Base-by-base conservation (phyloP, 495 filamentous ascomycete species). In the Pseudoneurospora amorphoporcata region DNA sequence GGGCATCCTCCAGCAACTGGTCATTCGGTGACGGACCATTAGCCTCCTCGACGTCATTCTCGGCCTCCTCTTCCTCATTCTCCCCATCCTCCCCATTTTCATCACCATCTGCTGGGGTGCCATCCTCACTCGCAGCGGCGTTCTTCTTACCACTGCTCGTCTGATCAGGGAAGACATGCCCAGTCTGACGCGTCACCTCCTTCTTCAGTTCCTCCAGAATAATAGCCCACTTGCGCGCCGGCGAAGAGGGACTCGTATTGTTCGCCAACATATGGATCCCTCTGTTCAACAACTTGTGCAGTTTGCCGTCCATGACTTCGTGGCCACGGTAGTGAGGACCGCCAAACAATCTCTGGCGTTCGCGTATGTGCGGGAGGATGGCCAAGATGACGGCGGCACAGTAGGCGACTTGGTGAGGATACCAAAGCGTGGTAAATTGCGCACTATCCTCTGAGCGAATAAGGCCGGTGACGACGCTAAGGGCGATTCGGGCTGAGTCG, bases 401-500 rank as follows among this genome's bases (percentile, higher is more conserved):
- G 45, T 75, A 79, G 14, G 68, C 75, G 10, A 79, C 71, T 29
- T 80, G 73, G 35, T 77, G 74, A 7, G 70, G 39, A n/a, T 75
- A 77, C 68, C 76, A 74, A 6, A 77, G 29, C 3, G 77, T 68
- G 8, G 72, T 38, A 43, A 77, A 80, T 53, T 76, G 73, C n/a
- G 68, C 72, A 23, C 71, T 65, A 10, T 29, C 72, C 47, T 73
- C 53, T 29, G 74, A 68, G 19, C 72, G 70, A n/a, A 68, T 42
- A 4, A 77, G 69, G 2, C 41, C 47, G 10, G 70, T 16, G 76
- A 77, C 2, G 79, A 76, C 12, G 73, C 47, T 16, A 16, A 87
- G 81, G 61, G 81, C 78, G 38, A 81, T 70, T 58, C 83, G 82
- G 35, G 84, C 83, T 6, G 86, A 84, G 16, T 81, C 79, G 16